phyloP scores from a whole-genome alignment of 768 basidiomycete species.

The Calocybe indica region DNA sequence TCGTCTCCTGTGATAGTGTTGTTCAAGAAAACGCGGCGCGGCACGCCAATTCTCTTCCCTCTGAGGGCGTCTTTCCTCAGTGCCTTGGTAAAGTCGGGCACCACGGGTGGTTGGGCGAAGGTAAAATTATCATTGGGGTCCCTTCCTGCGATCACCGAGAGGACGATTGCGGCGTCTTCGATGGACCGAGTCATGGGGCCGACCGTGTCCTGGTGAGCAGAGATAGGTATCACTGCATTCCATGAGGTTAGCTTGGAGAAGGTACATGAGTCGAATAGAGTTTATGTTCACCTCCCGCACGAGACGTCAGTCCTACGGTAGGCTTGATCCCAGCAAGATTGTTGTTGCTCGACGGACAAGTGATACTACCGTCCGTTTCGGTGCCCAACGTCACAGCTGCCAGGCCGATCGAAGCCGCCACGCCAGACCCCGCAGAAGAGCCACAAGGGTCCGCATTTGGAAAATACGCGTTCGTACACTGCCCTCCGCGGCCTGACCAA shows the following conservation, averaged over 20 bases:
- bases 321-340: conserved; percentile 58
- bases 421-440: conserved; percentile 54
- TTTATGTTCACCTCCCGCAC: conserved; percentile 42
- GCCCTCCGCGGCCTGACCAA: conserved; percentile 56
- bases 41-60: conserved; percentile 52
- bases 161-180: conserved; percentile 47
- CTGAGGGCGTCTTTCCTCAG: conserved; percentile 39
- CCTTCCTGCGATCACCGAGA: conserved; percentile 50
- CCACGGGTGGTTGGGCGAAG: conserved; percentile 38
- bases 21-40: conserved; percentile 32
- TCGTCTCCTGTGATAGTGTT: conserved; percentile 25
- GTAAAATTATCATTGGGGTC: conserved; percentile 54
- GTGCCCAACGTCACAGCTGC: conserved; percentile 41
- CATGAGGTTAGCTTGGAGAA: not conserved
- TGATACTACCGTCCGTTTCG: conserved; percentile 52
- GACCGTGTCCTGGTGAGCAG: conserved; percentile 51
- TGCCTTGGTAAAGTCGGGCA: conserved; percentile 54
- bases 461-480: conserved; percentile 44
- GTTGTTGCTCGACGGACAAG: conserved; percentile 44
- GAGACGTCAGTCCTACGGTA: conserved; percentile 52
- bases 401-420: conserved; percentile 47
- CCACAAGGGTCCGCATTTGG: conserved; percentile 50
- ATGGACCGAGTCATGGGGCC: conserved; percentile 52
- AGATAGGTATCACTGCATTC: conserved; percentile 47
- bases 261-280: not conserved